Conservation (phyloP, 108 stramenopile genomes). For the Cyclotella cryptica region DNA sequence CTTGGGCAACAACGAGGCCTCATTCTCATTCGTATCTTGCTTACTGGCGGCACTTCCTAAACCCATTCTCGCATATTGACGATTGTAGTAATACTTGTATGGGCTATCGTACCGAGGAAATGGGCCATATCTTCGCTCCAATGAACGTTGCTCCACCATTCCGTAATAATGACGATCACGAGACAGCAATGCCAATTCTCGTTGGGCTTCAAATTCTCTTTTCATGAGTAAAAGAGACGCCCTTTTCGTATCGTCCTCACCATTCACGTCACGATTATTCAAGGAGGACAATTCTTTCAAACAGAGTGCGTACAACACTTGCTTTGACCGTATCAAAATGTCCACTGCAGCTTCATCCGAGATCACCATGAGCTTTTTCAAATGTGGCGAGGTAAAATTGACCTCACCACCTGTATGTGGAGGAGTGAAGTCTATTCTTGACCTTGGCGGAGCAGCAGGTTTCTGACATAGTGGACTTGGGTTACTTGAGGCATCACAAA, state of each 20-base stretch:
- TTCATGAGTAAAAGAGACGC: slow-evolving; percentile 7
- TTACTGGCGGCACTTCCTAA: slow-evolving; percentile 1
- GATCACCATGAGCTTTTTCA: slow-evolving; percentile 56
- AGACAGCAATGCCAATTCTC: slow-evolving; percentile 58
- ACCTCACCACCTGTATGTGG: slow-evolving; percentile 47
- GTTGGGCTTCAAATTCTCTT: slow-evolving; percentile 58
- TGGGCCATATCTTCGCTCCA: slow-evolving; percentile 46
- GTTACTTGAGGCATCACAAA: neutral
- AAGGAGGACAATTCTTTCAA: slow-evolving; percentile 13
- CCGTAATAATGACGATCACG: slow-evolving; percentile 78
- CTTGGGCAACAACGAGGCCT: slow-evolving; percentile 34
- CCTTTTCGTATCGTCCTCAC: neutral
- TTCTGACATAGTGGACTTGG: neutral
- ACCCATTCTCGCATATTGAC: slow-evolving; percentile 8
- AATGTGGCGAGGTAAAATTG: slow-evolving; percentile 42
- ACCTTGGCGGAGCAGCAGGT: neutral
- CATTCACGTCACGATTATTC: neutral
- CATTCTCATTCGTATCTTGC: slow-evolving; percentile 3
- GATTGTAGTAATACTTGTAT: slow-evolving; percentile 41
- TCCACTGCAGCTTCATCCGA: slow-evolving; percentile 73
- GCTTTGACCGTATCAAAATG: slow-evolving; percentile 52
- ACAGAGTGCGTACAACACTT: slow-evolving; percentile 18
- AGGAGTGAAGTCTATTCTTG: slow-evolving; percentile 15
- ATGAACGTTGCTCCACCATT: slow-evolving; percentile 48
- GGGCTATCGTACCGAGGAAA: slow-evolving; percentile 24